phyloP scores from a whole-genome alignment of 768 basidiomycete species.

The Calocybe cyanea region DNA sequence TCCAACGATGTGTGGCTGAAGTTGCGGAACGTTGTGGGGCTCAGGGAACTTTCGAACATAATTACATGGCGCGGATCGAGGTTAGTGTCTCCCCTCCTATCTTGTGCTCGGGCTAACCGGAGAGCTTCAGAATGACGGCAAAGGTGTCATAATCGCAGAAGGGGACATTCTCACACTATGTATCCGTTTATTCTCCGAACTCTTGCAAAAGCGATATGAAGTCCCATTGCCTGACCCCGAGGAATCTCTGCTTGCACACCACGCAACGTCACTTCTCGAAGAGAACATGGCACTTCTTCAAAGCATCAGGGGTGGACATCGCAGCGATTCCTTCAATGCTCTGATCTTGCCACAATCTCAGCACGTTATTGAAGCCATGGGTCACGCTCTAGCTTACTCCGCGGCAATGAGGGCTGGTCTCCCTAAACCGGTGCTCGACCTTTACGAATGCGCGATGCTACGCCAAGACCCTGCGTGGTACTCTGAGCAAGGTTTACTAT shows the following conservation, averaged over 20 bases:
- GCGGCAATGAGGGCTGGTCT: slow-evolving; percentile 42
- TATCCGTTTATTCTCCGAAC: slow-evolving; percentile 57
- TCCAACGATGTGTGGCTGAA: slow-evolving; percentile 45
- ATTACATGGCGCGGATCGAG: slow-evolving; percentile 54
- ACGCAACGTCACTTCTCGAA: slow-evolving; percentile 41
- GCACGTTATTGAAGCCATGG: slow-evolving; percentile 53
- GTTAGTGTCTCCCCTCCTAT: slow-evolving; percentile 24
- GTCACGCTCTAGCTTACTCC: slow-evolving; percentile 59
- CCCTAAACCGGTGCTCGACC: slow-evolving; percentile 46
- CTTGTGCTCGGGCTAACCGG: slow-evolving; percentile 9
- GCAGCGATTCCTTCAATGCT: slow-evolving; percentile 47
- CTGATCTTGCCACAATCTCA: slow-evolving; percentile 56
- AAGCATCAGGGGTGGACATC: slow-evolving; percentile 38
- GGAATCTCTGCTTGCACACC: slow-evolving; percentile 51
- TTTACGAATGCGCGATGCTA: slow-evolving; percentile 52
- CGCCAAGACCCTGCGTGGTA: slow-evolving; percentile 59
- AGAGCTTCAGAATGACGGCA: slow-evolving; percentile 36
- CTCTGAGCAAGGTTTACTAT: slow-evolving; percentile 45
- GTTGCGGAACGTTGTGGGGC: slow-evolving; percentile 66
- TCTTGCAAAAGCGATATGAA: slow-evolving; percentile 51
- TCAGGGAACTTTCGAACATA: slow-evolving; percentile 62
- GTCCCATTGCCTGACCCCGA: slow-evolving; percentile 46
- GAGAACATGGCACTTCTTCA: slow-evolving; percentile 40
- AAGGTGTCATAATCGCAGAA: slow-evolving; percentile 61
- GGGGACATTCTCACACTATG: slow-evolving; percentile 48